These are phyloP conservation scores for Pythium aquatile DNA, from an alignment of 352 stramenopile species.

Conservation along the genomic window DNA sequence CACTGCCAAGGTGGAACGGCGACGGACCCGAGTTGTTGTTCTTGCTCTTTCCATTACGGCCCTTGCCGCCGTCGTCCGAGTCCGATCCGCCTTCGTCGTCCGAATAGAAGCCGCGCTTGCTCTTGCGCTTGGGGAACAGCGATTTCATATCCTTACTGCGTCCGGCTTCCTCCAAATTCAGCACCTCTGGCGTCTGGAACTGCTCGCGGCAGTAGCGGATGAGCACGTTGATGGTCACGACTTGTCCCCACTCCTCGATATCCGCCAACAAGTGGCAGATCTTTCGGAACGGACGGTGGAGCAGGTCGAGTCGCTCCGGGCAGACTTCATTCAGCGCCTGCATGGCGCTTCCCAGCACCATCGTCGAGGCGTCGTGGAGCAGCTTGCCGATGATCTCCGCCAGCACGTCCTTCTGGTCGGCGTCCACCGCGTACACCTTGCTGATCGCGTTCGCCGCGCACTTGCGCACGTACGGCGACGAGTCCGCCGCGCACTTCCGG, in stretches of 20 bases:
- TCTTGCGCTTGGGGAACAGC: constrained; percentile 62
- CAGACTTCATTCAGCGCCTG: constrained; percentile 96
- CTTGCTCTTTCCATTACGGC: constrained; percentile 16
- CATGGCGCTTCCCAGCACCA: constrained; percentile 96
- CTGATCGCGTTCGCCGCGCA: constrained; percentile 95
- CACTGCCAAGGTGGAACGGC: constrained; percentile 28
- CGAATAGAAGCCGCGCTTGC: constrained; percentile 95
- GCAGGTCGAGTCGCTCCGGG: constrained; percentile 92
- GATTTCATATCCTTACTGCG: constrained; percentile 44
- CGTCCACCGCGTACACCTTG: constrained; percentile 93
- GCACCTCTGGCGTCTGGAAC: constrained; percentile 89
- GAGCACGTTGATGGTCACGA: constrained; percentile 93
- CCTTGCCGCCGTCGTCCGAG: constrained; percentile 50
- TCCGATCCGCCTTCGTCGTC: constrained; percentile 94
- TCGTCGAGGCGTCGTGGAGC: constrained; percentile 94
- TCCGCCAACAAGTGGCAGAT: constrained; percentile 97
- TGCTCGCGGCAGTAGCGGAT: constrained; percentile 95
- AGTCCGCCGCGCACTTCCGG: constrained; percentile 90
- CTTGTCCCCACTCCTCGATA: constrained; percentile 99
- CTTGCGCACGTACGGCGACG: constrained; percentile 96
- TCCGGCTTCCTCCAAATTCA: constrained; percentile 29
- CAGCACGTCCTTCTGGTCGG: constrained; percentile 87
- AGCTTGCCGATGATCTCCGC: constrained; percentile 93
- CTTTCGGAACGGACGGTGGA: constrained; percentile 96
- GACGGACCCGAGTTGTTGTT: constrained; percentile 29